Conservation (phyloP, 1,284 basidiomycete genomes). For the Ganoderma lingzhi region DNA sequence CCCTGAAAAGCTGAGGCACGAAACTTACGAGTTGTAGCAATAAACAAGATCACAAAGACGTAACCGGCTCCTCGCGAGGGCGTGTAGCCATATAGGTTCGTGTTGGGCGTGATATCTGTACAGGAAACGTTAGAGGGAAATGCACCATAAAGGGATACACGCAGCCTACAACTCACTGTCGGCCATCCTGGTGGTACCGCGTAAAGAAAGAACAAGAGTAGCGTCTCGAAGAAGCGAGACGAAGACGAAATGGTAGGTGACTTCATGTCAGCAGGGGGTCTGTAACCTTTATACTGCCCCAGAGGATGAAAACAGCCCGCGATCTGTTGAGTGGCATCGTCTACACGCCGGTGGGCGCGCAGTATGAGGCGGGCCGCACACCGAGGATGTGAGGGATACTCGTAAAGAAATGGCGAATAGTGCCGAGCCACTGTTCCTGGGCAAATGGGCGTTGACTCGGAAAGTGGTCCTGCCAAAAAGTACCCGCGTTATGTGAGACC, state of each 20-base stretch:
- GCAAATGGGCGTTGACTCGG: neutral
- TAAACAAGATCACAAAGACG: slow-evolving; percentile 35
- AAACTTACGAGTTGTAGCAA: slow-evolving; percentile 31
- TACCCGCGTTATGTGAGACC: neutral
- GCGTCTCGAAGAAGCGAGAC: neutral
- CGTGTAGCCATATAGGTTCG: slow-evolving; percentile 32
- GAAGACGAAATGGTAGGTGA: neutral
- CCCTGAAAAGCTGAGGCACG: no score
- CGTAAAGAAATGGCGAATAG: neutral
- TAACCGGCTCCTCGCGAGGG: slow-evolving; percentile 32
- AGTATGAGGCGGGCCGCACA: neutral
- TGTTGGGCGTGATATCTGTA: neutral
- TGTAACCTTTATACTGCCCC: neutral
- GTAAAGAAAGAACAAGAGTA: neutral
- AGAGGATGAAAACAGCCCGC: neutral
- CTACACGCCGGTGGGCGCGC: neutral
- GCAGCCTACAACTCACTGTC: neutral
- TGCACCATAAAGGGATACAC: neutral
- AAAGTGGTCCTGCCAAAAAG: neutral
- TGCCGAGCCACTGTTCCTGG: neutral
- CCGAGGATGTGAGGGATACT: neutral
- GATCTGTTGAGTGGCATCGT: neutral
- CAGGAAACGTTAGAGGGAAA: neutral
- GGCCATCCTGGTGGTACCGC: neutral
- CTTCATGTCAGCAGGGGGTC: neutral